These are phyloP conservation scores for Skeletonema marinoi DNA, from an alignment of 108 stramenopile species.

Conservation along the genomic window DNA sequence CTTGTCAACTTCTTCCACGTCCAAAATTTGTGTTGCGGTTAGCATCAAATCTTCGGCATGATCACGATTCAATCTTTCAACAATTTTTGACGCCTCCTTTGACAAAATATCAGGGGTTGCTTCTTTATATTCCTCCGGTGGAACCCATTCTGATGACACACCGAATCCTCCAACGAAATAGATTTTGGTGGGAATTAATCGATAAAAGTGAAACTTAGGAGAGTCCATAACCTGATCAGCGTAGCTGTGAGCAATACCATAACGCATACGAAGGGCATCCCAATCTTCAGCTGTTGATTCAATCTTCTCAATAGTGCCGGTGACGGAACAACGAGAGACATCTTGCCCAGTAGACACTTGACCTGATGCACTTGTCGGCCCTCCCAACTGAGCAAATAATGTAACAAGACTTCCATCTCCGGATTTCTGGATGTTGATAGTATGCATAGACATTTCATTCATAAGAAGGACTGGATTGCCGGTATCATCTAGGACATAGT, in stretches of 20 bases:
- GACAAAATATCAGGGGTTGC: slow-evolving; percentile 94
- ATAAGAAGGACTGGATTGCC: slow-evolving; percentile 96
- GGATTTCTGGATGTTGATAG: slow-evolving; percentile 83
- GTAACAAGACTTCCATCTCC: slow-evolving; percentile 59
- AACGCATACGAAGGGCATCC: slow-evolving; percentile 87
- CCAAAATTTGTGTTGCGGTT: slow-evolving; percentile 74
- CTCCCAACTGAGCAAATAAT: slow-evolving; percentile 78
- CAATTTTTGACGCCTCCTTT: slow-evolving; percentile 86
- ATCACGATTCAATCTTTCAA: slow-evolving; percentile 71
- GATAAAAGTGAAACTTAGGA: slow-evolving; percentile 93
- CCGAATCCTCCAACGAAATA: slow-evolving; percentile 98
- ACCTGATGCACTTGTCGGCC: slow-evolving; percentile 20
- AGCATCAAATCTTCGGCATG: slow-evolving; percentile 66
- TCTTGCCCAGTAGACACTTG: slow-evolving; percentile 66
- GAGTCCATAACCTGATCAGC: slow-evolving; percentile 95
- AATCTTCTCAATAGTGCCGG: slow-evolving; percentile 82
- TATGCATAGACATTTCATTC: slow-evolving; percentile 95
- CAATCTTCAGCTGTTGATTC: slow-evolving; percentile 74
- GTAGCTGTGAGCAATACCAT: slow-evolving; percentile 91
- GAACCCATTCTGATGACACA: slow-evolving; percentile 93
- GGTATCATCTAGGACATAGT: slow-evolving; percentile 94
- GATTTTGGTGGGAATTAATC: slow-evolving; percentile 83
- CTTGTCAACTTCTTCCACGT: slow-evolving; percentile 60
- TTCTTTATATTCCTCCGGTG: slow-evolving; percentile 79
- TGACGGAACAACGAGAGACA: slow-evolving; percentile 93